A percentile compares a stretch with the other conserved stretches of the same genome.
These are phyloP conservation scores for Diplodia sapinea DNA, from an alignment of 2,329 filamentous ascomycete species.

Conservation along the genomic window DNA sequence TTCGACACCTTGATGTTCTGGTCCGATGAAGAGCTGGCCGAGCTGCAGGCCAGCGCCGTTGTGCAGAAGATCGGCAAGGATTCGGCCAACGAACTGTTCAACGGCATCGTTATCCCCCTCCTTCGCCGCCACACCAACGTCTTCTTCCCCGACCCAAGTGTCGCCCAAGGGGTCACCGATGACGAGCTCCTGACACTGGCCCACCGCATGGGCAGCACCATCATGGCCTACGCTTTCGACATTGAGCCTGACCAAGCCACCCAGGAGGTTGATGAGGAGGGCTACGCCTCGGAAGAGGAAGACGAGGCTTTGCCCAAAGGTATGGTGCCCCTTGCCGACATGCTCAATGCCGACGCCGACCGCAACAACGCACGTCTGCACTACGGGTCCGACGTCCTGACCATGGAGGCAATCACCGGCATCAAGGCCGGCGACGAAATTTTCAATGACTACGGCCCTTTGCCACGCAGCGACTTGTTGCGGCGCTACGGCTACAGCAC, in stretches of 20 bases:
- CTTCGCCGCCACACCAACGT: conserved; percentile 48
- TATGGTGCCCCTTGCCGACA: conserved; percentile 90
- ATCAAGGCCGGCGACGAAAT: conserved; percentile 77
- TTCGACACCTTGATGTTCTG: conserved; percentile 95
- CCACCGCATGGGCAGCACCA: conserved; percentile 83
- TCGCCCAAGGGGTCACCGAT: conserved; percentile 42
- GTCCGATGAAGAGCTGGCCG: conserved; percentile 69
- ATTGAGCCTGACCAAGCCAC: conserved; percentile 60
- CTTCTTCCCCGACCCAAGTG: conserved; percentile 46
- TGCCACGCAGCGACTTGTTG: conserved; percentile 81
- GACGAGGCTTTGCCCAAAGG: conserved; percentile 67
- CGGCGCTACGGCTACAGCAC: conserved; percentile 90
- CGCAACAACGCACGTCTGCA: conserved; percentile 74
- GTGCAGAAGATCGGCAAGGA: conserved; percentile 75
- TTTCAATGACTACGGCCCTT: conserved; percentile 86
- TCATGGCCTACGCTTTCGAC: conserved; percentile 94
- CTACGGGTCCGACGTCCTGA: conserved; percentile 65
- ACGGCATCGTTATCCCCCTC: conserved; percentile 61
- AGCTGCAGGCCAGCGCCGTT: conserved; percentile 80
- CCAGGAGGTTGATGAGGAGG: conserved; percentile 64
- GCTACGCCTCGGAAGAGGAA: conserved; percentile 54
- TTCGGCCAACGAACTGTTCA: conserved; percentile 73
- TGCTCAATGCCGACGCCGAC: conserved; percentile 85
- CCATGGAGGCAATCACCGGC: conserved; percentile 72
- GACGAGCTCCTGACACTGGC: conserved; percentile 62